A percentile compares a stretch with the other conserved stretches of the same genome.
These are phyloP conservation scores for Flaveria linearis DNA, from an alignment of 129 eudicot species.

Conservation along the genomic window DNA sequence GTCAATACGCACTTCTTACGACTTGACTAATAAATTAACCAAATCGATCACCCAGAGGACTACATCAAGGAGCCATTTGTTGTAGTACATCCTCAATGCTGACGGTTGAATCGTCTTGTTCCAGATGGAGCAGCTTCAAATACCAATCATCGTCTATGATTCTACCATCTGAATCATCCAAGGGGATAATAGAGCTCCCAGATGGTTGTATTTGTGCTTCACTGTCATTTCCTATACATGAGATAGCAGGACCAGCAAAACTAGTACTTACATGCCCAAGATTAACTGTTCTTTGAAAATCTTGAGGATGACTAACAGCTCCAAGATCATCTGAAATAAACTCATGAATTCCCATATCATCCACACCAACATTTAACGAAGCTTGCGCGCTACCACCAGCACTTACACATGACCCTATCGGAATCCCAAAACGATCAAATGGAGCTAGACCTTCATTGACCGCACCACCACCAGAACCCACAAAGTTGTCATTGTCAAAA, in stretches of 20 bases:
- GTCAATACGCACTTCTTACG: not conserved
- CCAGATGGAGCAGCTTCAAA: not conserved
- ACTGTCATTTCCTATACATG: not conserved
- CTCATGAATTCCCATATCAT: not conserved
- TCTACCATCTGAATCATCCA: slow-evolving; percentile 4
- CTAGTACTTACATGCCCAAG: not conserved
- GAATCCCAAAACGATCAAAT: slow-evolving; percentile 15
- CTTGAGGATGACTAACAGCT: slow-evolving; percentile 14
- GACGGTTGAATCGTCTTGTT: not conserved
- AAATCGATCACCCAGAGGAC: not conserved
- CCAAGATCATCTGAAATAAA: not conserved
- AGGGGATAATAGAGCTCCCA: not conserved
- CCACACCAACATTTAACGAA: not conserved
- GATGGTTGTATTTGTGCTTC: not conserved
- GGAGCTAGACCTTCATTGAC: not conserved
- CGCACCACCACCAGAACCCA: not conserved
- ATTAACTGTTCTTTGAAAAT: not conserved
- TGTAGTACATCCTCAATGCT: not conserved
- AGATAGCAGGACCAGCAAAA: not conserved
- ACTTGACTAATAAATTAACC: not conserved
- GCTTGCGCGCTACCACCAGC: not conserved
- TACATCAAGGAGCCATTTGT: not conserved
- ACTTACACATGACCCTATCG: not conserved
- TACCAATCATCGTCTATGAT: not conserved
- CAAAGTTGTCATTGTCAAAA: not conserved